Evolutionary conservation across 176 grass and related monocot species (phyloP), one percentile per base, ranked within the genome.

Genomic region (Avena atlantica): DNA sequence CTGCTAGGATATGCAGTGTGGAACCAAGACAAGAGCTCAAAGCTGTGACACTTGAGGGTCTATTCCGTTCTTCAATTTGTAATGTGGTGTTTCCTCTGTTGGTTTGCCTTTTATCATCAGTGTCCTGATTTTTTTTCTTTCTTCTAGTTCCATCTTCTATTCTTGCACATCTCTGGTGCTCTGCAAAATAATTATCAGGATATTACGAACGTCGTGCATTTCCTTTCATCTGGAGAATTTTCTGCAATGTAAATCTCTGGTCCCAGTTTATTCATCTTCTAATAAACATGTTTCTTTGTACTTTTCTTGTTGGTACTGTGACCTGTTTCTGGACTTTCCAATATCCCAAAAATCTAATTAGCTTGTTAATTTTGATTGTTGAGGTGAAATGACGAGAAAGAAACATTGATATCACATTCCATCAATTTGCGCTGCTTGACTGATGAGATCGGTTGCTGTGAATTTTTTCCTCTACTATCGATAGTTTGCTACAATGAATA

Each of bases 51-150:
- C n/a, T 25, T 27, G 12, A 16, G 3, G 16, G 11, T 15, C 12
- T 51, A 9, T 87, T 81, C 20, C 23, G 27, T 81, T 79, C 13
- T 60, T 59, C 34, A 58, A 3, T 24, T 59, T 59, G 31, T 70
- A 20, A 15, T 14, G 62, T 40, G n/a, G n/a, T 31, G 58, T 23
- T 51, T 44, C 52, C 31, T 81, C 27, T 63, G 45, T 55, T 66
- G 3, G 21, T 55, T 21, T 64, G 50, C 8, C 25, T 80, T 80
- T 27, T 66, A 10, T 64, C 47, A 76, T 29, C 10, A 45, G n/a
- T 86, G 49, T 34, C 17, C 53, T 57, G 25, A 13, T 40, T 59
- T 42, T 34, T 34, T 34, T 34, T 34, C 9, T 78, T n/a, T 78
- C 51, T 58, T 55, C 14, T 31, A 76, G 48, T 53, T 50, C 71